Evolutionary conservation across 805 yeast genomes (phyloP), one percentile per base, ranked within the genome.

Genomic region (Barnettozyma siamensis): DNA sequence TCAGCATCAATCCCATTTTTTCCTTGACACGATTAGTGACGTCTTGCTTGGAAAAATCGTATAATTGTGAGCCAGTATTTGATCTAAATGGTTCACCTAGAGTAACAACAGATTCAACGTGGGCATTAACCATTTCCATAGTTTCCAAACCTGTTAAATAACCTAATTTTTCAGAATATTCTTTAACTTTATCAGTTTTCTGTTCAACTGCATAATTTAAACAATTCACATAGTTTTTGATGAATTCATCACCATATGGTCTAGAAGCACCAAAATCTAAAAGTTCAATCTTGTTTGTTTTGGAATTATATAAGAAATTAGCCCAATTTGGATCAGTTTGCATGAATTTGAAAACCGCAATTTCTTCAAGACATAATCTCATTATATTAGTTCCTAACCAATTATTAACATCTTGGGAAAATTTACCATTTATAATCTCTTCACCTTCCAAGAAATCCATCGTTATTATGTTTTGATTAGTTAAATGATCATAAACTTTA

Each of bases 281-380:
- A 42, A 93, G 69, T 62, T 91, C 97, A 43, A 93, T 78, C 60
- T 83, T 79, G 20, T 75, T 64, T 2, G 88, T 78, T n/a, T 66
- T 51, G 27, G 69, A 69, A 57, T 93, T 88, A 66, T 85, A 88
- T 45, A 93, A 65, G 65, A 93, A 93, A 62, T 93, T 93, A 34
- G 99, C 97, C 99, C 99, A 93, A 62, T 93, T 93, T 38, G 99
- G 99, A 65, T 93, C 99, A 1, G 98, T 91, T 65, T 93, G 99
- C 99, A 93, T 93, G 65, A 83, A 91, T 55, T 75, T 76, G 67
- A 83, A 89, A 51, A 76, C 67, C 12, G 88, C 86, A 60, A 93
- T 85, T 64, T 93, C 99, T 51, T 75, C 70, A 36, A 93, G 66
- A 57, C 96, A 88, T 32, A 93, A 69, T 49, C 87, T 75, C 96